Base-by-base conservation (phyloP, 2,329 filamentous ascomycete species). In the Talaromyces piceae region DNA sequence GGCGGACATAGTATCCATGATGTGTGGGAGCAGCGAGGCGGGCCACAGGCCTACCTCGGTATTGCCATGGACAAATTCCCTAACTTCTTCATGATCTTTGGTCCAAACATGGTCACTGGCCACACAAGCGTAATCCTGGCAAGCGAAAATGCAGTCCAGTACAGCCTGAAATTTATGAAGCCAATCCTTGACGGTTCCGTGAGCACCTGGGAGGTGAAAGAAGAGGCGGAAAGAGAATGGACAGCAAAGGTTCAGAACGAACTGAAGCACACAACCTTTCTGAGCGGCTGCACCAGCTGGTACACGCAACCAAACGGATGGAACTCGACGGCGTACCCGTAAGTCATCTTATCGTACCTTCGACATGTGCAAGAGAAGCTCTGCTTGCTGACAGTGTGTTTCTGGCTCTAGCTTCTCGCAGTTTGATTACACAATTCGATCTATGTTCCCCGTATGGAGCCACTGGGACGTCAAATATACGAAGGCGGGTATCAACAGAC, bases 71-170 rank as follows among this genome's bases (percentile, higher is more conserved):
- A 78, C 56, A 77, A 77, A 0, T 84, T 83, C 58, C 82, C 82
- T 2, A 86, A 86, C 59, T 80, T 84, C 59, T 84, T 85, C 66
- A 71, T 83, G 51, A 65, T 84, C 0, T 75, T 82, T 37, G 82
- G 82, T 0, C 82, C 82, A 0, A 86, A 86, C 59, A 77, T 80
- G 0, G 73, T 71, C 0, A 85, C 82, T 0, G 83, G 82, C 0
- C 82, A 86, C 62, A 78, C 73, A 0, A 80, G 76, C 11, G 77
- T 82, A 8, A 74, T 84, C 43, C 73, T 84, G 59, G 77, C 80
- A 0, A 71, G 73, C 3, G 82, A 86, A 57, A 84, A 84, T 60
- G 76, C 76, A 60, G 69, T 83, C 56, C 79, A 82, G 54, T 83
- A 79, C 61, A 74, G 77, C 0, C 61, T 86, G 8, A 78, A 79